These are phyloP conservation scores for Penicillium sp. DNA, from an alignment of 2,329 filamentous ascomycete species.

Conservation along the genomic window DNA sequence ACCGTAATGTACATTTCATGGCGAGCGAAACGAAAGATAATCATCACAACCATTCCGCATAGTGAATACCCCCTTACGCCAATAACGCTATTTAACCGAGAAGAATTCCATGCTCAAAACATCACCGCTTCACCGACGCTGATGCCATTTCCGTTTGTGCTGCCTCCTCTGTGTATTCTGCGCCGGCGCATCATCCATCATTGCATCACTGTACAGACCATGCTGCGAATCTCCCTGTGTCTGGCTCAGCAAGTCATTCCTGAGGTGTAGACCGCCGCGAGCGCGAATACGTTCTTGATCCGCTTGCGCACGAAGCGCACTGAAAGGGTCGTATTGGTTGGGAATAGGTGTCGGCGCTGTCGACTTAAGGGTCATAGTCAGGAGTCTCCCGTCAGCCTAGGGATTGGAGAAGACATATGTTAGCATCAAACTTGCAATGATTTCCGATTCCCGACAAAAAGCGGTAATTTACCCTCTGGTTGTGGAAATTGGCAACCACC, in stretches of 20 bases:
- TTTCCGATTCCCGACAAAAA: not conserved
- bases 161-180: constrained; percentile 22
- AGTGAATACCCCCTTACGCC: not conserved
- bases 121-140: constrained; percentile 17
- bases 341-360: constrained; percentile 9
- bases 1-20: constrained; percentile 24
- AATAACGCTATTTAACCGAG: not conserved
- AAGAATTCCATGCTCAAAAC: not conserved
- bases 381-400: constrained; percentile 57
- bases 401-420: constrained; percentile 14
- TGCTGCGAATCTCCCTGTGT: constrained; percentile 9
- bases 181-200: constrained; percentile 40
- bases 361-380: constrained; percentile 56
- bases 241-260: not conserved
- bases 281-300: constrained; percentile 38
- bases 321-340: constrained; percentile 28
- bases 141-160: constrained; percentile 20
- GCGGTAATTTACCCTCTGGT: constrained; percentile 52
- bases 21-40: constrained; percentile 1
- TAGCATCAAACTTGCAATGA: constrained; percentile 9
- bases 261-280: constrained; percentile 19
- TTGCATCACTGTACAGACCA: constrained; percentile 40
- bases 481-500: constrained; percentile 60
- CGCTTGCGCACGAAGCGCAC: constrained; percentile 39
- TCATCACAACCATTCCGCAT: not conserved